A percentile compares a stretch with the other conserved stretches of the same genome.
These are phyloP conservation scores for Oenanthe javanica DNA, from an alignment of 140 eudicot species.

Conservation along the genomic window DNA sequence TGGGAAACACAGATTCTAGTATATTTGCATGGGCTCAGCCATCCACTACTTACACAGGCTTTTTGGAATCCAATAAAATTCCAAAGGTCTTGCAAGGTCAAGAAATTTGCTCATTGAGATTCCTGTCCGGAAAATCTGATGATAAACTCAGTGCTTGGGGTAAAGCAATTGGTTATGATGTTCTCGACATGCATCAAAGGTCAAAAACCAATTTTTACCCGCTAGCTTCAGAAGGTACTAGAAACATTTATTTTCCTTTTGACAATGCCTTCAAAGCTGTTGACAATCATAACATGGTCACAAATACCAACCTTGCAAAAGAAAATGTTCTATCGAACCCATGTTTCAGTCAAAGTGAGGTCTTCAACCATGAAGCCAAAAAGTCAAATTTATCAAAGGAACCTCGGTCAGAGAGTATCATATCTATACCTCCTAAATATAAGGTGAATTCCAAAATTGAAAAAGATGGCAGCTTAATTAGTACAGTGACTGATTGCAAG, in stretches of 20 bases:
- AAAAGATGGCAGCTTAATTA: constrained; percentile 36
- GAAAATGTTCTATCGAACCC: constrained; percentile 29
- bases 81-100: constrained; percentile 99
- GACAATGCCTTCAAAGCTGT: constrained; percentile 30
- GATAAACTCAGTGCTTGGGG: constrained; percentile 37
- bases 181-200: constrained; percentile 20
- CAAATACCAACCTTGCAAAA: constrained; percentile 27
- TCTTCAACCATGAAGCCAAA: constrained; percentile 16
- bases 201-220: constrained; percentile 54
- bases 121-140: constrained; percentile 38
- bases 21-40: constrained; percentile 43
- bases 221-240: constrained; percentile 75
- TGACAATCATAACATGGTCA: constrained; percentile 21
- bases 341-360: constrained; percentile 29
- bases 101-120: constrained; percentile 83
- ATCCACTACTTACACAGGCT: constrained; percentile 59
- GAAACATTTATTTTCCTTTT: constrained; percentile 47
- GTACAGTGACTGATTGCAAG: constrained; percentile 39
- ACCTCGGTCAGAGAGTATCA: constrained; percentile 21
- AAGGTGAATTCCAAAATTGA: constrained; percentile 31
- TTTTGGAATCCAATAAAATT: constrained; percentile 62
- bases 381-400: constrained; percentile 28
- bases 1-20: constrained; percentile 34
- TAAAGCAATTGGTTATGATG: constrained; percentile 35
- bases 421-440: constrained; percentile 15